Evolutionary conservation across 2,329 filamentous ascomycete species (phyloP).

Genomic region (Acrodontium crateriforme): DNA sequence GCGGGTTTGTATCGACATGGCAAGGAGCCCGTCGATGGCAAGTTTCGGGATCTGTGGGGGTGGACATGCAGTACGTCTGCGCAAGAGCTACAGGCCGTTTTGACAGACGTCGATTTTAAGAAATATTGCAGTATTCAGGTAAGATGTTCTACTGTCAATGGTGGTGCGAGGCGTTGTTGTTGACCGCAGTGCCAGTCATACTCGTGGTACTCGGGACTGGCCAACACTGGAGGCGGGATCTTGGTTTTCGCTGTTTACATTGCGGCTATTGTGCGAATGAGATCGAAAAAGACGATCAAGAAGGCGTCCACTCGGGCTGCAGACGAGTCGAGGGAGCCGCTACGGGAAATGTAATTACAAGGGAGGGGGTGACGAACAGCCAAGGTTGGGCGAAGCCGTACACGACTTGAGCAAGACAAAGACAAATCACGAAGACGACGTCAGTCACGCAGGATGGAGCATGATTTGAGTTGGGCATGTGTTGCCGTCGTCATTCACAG

Average conservation of each 20-base stretch:
- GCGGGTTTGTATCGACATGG: conserved; percentile 23
- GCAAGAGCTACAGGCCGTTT: conserved; percentile 23
- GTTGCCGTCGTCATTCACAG: no score
- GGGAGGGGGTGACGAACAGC: no score
- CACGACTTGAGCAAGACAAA: no score
- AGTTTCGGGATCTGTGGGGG: conserved; percentile 28
- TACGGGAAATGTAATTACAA: no score
- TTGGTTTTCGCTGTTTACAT: conserved; percentile 20
- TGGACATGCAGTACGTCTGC: conserved; percentile 27
- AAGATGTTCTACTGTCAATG: conserved; percentile 2
- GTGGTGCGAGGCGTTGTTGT: background rate
- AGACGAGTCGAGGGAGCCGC: conserved; percentile 1
- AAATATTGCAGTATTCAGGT: conserved; percentile 25
- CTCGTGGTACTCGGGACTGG: conserved; percentile 24
- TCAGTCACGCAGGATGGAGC: no score
- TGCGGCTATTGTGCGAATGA: conserved; percentile 15
- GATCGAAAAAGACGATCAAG: conserved; percentile 19
- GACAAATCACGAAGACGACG: no score
- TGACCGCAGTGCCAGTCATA: conserved; percentile 11
- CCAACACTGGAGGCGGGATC: conserved; percentile 19
- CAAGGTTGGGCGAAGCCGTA: no score
- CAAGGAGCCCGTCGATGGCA: conserved; percentile 21
- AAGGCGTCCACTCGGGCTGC: background rate
- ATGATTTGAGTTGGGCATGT: no score
- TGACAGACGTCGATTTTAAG: conserved; percentile 24